phyloP scores from a whole-genome alignment of 768 basidiomycete genomes.

The Hemileccinum impolitum region DNA sequence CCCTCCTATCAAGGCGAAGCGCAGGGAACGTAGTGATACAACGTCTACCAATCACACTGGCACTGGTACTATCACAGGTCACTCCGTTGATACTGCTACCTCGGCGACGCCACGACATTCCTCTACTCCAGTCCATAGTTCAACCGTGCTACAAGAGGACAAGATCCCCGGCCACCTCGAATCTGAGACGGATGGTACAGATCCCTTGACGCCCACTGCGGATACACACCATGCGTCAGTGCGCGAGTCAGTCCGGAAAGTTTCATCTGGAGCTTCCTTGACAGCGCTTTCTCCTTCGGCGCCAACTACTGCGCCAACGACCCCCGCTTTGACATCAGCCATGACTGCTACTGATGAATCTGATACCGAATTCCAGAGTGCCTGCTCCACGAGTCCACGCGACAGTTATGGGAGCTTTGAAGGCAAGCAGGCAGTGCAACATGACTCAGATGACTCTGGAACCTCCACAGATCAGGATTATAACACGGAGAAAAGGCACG shows the following conservation, averaged over 20 bases:
- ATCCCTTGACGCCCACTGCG: conserved; percentile 27
- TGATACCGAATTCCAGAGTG: conserved; percentile 85
- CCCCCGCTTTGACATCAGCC: conserved; percentile 33
- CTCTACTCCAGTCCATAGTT: conserved; percentile 22
- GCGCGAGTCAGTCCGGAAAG: conserved; percentile 30
- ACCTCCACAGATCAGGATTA: conserved; percentile 31
- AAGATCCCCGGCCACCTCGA: conserved; percentile 41
- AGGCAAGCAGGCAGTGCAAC: conserved; percentile 20
- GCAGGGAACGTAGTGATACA: conserved; percentile 57
- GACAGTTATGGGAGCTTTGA: conserved; percentile 56
- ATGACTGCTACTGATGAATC: conserved; percentile 63
- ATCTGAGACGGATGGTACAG: conserved; percentile 25
- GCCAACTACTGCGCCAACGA: conserved; percentile 30
- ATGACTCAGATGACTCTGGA: conserved; percentile 30
- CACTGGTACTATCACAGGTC: conserved; percentile 26
- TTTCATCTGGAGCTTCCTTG: conserved; percentile 31
- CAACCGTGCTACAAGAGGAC: conserved; percentile 33
- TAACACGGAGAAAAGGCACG: conserved; percentile 26
- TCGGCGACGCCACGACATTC: conserved; percentile 29
- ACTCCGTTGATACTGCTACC: conserved; percentile 22
- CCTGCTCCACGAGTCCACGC: conserved; percentile 74
- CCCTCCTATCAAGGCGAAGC: conserved; percentile 35
- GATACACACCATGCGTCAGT: conserved; percentile 20
- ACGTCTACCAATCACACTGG: conserved; percentile 58
- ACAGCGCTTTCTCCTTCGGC: conserved; percentile 24